Percentiles rank a stretch among this genome's conserved stretches.
These are phyloP conservation scores for Carpinus fangiana DNA, from an alignment of 306 rosid species.

Conservation along the genomic window DNA sequence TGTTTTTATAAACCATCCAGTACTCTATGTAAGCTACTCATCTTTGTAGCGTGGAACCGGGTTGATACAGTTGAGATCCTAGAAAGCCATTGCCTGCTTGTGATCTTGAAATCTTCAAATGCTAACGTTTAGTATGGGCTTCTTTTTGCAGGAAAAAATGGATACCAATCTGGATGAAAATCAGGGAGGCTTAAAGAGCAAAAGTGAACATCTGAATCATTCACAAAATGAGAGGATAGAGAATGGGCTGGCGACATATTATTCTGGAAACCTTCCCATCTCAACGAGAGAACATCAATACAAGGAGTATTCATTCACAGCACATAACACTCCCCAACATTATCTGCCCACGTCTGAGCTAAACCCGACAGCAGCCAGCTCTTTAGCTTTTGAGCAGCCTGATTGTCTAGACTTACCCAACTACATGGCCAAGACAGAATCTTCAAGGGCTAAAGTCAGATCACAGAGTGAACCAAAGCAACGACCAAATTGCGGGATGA, in stretches of 20 bases:
- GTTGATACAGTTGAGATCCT: no score
- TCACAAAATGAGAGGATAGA: constrained; percentile 34
- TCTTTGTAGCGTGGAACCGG: no score
- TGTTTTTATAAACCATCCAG: no score
- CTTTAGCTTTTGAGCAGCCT: constrained; percentile 39
- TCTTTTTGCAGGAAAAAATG: constrained; percentile 43
- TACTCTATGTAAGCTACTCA: no score
- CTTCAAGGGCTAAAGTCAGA: constrained; percentile 74
- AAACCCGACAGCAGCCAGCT: constrained; percentile 30
- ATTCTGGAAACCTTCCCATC: constrained; percentile 44
- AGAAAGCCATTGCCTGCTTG: no score
- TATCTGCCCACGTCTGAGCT: constrained; percentile 24
- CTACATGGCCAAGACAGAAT: constrained; percentile 73
- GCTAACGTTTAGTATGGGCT: constrained; percentile 1
- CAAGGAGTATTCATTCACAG: constrained; percentile 29
- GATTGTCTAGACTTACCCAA: constrained; percentile 41
- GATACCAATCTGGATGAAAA: constrained; percentile 39
- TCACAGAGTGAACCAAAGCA: constrained; percentile 88
- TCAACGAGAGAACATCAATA: constrained; percentile 34
- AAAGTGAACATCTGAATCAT: constrained; percentile 52
- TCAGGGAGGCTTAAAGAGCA: constrained; percentile 41
- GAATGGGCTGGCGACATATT: constrained; percentile 29
- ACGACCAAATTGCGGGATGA: constrained; percentile 47
- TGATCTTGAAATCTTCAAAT: neutral
- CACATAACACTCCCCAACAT: constrained; percentile 44